A percentile compares a stretch with the other conserved stretches of the same genome.
These are phyloP conservation scores for Linum tenue DNA, from an alignment of 345 rosid species.

Conservation along the genomic window DNA sequence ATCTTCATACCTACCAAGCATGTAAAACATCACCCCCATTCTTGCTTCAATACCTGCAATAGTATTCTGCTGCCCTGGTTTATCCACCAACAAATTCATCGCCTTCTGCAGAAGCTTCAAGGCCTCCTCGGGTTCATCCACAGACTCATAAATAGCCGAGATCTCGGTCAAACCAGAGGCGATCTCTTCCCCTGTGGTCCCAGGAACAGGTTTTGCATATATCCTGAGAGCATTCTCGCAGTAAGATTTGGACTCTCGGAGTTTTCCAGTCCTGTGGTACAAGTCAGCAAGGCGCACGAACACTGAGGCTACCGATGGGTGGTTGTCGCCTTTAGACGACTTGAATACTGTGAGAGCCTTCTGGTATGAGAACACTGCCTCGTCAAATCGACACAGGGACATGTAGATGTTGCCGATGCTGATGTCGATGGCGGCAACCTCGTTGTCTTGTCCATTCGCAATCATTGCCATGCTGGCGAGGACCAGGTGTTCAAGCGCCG, in stretches of 20 bases:
- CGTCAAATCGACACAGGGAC: constrained; percentile 87
- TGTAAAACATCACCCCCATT: constrained; percentile 96
- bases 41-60: constrained; percentile 96
- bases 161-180: constrained; percentile 86
- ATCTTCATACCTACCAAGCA: constrained; percentile 81
- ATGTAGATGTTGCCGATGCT: constrained; percentile 90
- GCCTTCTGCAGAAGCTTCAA: constrained; percentile 87
- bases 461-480: constrained; percentile 99
- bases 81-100: constrained; percentile 87
- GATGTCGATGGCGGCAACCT: constrained; percentile 92
- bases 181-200: constrained; percentile 84
- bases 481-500: constrained; percentile 92
- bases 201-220: constrained; percentile 89
- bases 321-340: constrained; percentile 92
- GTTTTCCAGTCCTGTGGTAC: constrained; percentile 91
- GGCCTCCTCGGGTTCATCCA: constrained; percentile 97
- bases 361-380: constrained; percentile 94
- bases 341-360: constrained; percentile 97
- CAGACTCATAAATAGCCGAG: constrained; percentile 94
- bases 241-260: constrained; percentile 86
- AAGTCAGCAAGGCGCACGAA: constrained; percentile 92
- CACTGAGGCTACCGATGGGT: constrained; percentile 85
- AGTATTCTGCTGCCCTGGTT: constrained; percentile 95
- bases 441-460: constrained; percentile 81
- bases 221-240: constrained; percentile 91